A percentile compares a stretch with the other conserved stretches of the same genome.
These are phyloP conservation scores for Venturia carpophila DNA, from an alignment of 2,329 filamentous ascomycete species.

Conservation along the genomic window DNA sequence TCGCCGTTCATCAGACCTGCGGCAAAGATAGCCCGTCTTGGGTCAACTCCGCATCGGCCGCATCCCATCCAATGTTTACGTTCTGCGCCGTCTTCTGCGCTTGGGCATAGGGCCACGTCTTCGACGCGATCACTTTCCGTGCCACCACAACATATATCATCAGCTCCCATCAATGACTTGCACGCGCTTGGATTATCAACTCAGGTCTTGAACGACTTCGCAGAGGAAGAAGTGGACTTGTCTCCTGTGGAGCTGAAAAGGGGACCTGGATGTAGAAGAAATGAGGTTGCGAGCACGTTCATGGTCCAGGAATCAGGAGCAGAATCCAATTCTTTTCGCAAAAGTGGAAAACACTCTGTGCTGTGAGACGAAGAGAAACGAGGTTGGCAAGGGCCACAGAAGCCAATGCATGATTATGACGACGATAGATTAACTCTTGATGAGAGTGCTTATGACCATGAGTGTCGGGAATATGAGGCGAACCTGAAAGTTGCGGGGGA, in stretches of 20 bases:
- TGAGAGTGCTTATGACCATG: too few relatives aligned
- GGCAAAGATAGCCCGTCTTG: background rate
- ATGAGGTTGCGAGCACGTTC: too few relatives aligned
- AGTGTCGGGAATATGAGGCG: too few relatives aligned
- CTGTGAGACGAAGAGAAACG: too few relatives aligned
- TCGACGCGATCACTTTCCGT: background rate
- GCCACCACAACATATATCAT: background rate
- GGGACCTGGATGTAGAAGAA: too few relatives aligned
- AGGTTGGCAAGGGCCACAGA: too few relatives aligned
- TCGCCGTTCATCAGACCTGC: background rate
- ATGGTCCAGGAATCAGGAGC: too few relatives aligned
- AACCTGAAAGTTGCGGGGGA: too few relatives aligned
- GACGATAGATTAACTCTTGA: too few relatives aligned
- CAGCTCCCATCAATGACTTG: background rate
- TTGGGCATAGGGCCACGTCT: background rate
- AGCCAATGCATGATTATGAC: too few relatives aligned
- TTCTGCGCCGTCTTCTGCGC: background rate
- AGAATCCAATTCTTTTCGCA: too few relatives aligned
- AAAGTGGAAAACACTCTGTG: too few relatives aligned
- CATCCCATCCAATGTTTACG: background rate
- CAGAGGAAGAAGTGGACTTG: slow-evolving; percentile 2
- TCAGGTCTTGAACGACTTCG: background rate
- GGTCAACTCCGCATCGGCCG: background rate
- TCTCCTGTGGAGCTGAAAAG: background rate
- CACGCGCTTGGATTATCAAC: background rate